phyloP scores from a whole-genome alignment of 2,329 filamentous ascomycete genomes.

The Geosmithia putterillii region DNA sequence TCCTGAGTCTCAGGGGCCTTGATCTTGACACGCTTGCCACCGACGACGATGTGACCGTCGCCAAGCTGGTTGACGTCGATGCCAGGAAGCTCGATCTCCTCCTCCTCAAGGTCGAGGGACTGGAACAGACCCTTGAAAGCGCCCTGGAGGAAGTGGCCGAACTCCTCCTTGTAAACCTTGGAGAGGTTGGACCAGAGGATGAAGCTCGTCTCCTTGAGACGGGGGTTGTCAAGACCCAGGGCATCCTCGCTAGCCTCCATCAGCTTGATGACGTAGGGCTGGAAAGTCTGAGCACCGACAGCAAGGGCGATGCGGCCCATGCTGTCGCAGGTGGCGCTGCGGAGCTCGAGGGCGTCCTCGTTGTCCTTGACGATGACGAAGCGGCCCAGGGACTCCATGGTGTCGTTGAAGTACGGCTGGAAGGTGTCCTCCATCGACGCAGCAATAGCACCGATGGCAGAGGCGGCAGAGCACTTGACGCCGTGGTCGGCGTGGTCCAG shows the following conservation, averaged over 20 bases:
- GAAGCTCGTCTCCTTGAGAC: slow-evolving; percentile 91
- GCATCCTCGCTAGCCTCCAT: slow-evolving; percentile 92
- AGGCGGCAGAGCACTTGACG: slow-evolving; percentile 80
- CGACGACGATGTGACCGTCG: slow-evolving; percentile 64
- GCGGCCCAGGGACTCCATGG: slow-evolving; percentile 77
- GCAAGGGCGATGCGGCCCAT: slow-evolving; percentile 87
- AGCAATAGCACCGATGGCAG: slow-evolving; percentile 83
- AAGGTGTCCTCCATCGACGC: slow-evolving; percentile 74
- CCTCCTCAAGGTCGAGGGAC: slow-evolving; percentile 77
- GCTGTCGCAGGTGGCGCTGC: slow-evolving; percentile 81
- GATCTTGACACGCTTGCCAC: slow-evolving; percentile 77
- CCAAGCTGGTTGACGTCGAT: slow-evolving; percentile 44
- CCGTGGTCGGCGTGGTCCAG: slow-evolving; percentile 77
- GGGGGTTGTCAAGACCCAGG: slow-evolving; percentile 74
- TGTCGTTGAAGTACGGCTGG: slow-evolving; percentile 80
- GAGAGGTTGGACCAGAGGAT: slow-evolving; percentile 92
- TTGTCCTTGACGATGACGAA: slow-evolving; percentile 80
- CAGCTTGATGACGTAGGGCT: slow-evolving; percentile 79
- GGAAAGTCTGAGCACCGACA: slow-evolving; percentile 75
- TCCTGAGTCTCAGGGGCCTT: slow-evolving; percentile 42
- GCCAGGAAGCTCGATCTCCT: slow-evolving; percentile 71
- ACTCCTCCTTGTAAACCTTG: slow-evolving; percentile 82
- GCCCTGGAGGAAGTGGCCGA: slow-evolving; percentile 64
- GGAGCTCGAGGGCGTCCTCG: slow-evolving; percentile 80
- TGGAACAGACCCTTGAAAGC: slow-evolving; percentile 73